Evolutionary conservation across 352 stramenopile genomes (phyloP).

Genomic region (Pythium folliculosum): DNA sequence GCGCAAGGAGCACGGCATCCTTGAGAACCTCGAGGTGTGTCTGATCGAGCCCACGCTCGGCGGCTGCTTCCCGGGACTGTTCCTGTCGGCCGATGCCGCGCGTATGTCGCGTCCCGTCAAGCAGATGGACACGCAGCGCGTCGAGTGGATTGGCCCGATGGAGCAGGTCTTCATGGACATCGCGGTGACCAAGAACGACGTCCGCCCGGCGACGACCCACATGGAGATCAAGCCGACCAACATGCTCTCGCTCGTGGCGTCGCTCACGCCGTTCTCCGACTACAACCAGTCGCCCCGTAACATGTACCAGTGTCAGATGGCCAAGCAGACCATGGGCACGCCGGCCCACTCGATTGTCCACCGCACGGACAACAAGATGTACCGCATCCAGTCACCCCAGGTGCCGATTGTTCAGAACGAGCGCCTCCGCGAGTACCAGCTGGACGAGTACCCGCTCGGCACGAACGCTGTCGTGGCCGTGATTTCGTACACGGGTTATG

Average conservation of each 20-base stretch:
- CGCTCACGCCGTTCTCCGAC: conserved; percentile 98
- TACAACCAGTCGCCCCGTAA: conserved; percentile 99
- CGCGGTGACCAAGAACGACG: conserved; percentile 95
- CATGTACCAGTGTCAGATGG: conserved; percentile 99
- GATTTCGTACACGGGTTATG: conserved; percentile 98
- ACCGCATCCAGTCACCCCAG: conserved; percentile 98
- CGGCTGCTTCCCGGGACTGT: conserved; percentile 97
- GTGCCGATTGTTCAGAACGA: conserved; percentile 98
- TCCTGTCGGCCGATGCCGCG: conserved; percentile 95
- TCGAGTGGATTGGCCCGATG: conserved; percentile 98
- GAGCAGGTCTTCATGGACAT: conserved; percentile 98
- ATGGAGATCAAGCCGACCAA: conserved; percentile 99
- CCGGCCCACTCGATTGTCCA: conserved; percentile 96
- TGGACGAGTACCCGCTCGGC: conserved; percentile 99
- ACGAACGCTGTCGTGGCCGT: conserved; percentile 99
- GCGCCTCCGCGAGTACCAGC: conserved; percentile 95
- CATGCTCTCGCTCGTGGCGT: conserved; percentile 99
- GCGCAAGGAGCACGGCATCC: conserved; percentile 64
- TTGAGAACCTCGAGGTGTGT: conserved; percentile 81
- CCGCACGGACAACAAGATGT: conserved; percentile 99
- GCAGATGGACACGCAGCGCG: conserved; percentile 88
- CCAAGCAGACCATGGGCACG: conserved; percentile 99
- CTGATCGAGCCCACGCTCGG: conserved; percentile 79
- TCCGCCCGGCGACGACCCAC: conserved; percentile 97
- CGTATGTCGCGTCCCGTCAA: conserved; percentile 94